Evolutionary conservation across 2,329 filamentous ascomycete species (phyloP), one percentile per base, ranked within the genome.

Genomic region (Scedosporium minutisporum): DNA sequence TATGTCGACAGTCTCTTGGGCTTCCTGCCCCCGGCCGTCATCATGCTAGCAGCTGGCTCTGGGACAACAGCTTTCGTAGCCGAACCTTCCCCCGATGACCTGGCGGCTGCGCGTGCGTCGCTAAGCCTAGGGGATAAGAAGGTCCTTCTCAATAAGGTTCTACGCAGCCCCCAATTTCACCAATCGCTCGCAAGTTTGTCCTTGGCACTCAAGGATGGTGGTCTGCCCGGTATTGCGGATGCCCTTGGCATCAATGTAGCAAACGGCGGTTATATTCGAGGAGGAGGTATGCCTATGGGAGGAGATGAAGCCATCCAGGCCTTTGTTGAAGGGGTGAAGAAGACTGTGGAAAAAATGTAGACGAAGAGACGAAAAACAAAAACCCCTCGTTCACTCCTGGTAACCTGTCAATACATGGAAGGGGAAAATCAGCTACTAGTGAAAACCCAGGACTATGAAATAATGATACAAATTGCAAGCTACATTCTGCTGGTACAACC

Each of bases 271-370:
- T 89, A 90, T 66, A 82, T 96, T 70, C 82, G 82, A 65, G 87
- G 89, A 62, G 88, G 90, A 5, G 88, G 85, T 60, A 87, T 97
- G 78, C 93, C 93, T 2, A 75, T 97, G 57, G 93, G 93, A 53
- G 93, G 93, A 61, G 90, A 89, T 5, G 88, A 95, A 68, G 93
- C 93, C 12, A 87, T 99, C 1, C 88, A 96, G 77, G 90, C 90
- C 3, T 99, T 99, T 75, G 82, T 99, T 23, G 85, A 96, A 63
- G 95, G 93, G 3, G 87, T 97, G 58, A 95, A 89, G 81, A 88
- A 85, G 76, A 87, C 85, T 5, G 88, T 92, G 0, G 75, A 81
- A 69, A 69, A 61, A 23, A 29, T 57, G 33, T 38, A 38, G 33
- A 12, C 12, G 33, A 12, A 12, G 33, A 38, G 33, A 38, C 2